Base-by-base conservation (phyloP, 768 basidiomycete genomes). In the Suillus subluteus region DNA sequence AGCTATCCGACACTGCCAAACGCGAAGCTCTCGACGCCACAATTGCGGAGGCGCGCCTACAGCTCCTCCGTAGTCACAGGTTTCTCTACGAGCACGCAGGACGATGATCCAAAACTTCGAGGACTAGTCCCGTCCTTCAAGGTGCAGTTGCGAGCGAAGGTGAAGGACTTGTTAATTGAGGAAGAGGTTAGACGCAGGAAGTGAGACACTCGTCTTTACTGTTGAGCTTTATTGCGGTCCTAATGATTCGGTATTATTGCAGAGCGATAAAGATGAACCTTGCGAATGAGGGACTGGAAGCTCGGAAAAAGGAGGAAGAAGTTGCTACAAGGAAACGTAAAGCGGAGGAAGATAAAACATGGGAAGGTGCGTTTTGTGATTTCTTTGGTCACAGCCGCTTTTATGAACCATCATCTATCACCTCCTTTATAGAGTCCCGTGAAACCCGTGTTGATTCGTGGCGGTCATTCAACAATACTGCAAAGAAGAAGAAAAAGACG, bases 281-380 rank as follows among this genome's bases (percentile, higher is more conserved):
- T 64, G 94, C 94, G 9, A 96, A 96, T 71, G 94, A 96, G 76
- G 95, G 95, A 4, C 81, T 96, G 6, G 95, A 97, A 74, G 96
- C 96, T n/a, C 85, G 90, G 72, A 93, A 91, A 83, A 95, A 94
- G 75, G 95, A 98, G 62, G 94, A 95, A 65, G 96, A 96, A 70
- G 83, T 91, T 13, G 79, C 83, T 30, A 73, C 87, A 43, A 88
- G 79, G 80, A 97, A 97, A 77, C 85, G 95, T 63, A 97, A 97
- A 79, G 91, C 85, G 1, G 94, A 96, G 71, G 93, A 96, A 7
- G 94, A 96, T 71, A 91, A 89, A 71, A 80, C 77, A 32, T 98
- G 95, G 95, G 95, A 97, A 83, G 94, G 95, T 95, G 69, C 44
- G 79, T 72, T 11, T 54, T 43, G 15, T 43, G 6, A 40, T 26